Base-by-base conservation (phyloP, 2,329 filamentous ascomycete genomes). In the Setomelanomma holmii region DNA sequence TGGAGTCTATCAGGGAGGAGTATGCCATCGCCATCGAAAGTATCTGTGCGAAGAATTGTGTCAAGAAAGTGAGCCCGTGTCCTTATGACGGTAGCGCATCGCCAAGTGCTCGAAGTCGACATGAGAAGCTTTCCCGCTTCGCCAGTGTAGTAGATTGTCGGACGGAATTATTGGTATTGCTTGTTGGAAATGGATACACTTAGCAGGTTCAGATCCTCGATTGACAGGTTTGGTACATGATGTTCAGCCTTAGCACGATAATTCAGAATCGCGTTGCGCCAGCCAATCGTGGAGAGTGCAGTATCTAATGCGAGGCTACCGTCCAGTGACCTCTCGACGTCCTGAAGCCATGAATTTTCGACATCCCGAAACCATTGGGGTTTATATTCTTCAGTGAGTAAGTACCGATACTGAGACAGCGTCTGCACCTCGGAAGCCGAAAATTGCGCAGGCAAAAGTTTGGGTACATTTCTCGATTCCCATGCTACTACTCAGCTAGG, bases 41-140 rank as follows among this genome's bases (percentile, higher is more conserved):
- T n/a, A n/a, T n/a, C n/a, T n/a, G 11, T 10, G 22, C 19, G 5
- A 19, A 12, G n/a, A 42, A 42, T 45, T 5, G 12, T 49, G 27
- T 54, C 56, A 27, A 58, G 43, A 10, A 34, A 21, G 19, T 58
- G 56, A 11, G 56, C 56, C n/a, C 52, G 49, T 3, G 52, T 42
- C 5, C 53, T 41, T 5, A 50, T 21, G 21, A 30, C 5, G 10
- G 10, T 30, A 30, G 10, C 10, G 14, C 10, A 30, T 8, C 5
- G 5, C 27, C 27, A 30, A 30, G 10, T 14, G 14, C 14, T 2
- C 5, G 2, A 8, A 10, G 27, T 30, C 27, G 27, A 14, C 10
- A 10, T 8, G 3, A 30, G 10, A 36, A 36, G 34, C 14, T 36
- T 17, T 16, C 8, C 8, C 3, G 7, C 14, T 10, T 16, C 14